Evolutionary conservation across 2,329 filamentous ascomycete species (phyloP).

Genomic region (Cladosporium sp.): DNA sequence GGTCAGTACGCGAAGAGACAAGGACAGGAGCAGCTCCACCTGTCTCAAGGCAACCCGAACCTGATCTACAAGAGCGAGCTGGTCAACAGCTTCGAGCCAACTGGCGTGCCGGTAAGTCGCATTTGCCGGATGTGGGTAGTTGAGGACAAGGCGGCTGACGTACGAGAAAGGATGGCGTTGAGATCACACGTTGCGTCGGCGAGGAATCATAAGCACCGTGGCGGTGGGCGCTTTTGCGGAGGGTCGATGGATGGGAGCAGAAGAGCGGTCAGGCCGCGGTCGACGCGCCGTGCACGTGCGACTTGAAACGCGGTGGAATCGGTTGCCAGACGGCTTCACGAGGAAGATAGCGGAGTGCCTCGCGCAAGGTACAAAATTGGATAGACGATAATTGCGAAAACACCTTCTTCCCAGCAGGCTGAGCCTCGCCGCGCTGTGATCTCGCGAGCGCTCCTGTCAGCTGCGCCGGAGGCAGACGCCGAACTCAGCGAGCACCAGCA

Average conservation of each 20-base stretch:
- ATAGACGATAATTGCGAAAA: no score
- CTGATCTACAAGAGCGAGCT: slow-evolving; percentile 61
- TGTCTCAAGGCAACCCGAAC: slow-evolving; percentile 53
- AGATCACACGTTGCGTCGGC: slow-evolving; percentile 55
- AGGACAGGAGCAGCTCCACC: slow-evolving; percentile 39
- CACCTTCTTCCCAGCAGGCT: no score
- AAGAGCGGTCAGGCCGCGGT: neutral
- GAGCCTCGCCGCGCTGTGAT: no score
- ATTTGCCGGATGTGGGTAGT: neutral
- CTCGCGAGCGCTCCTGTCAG: no score
- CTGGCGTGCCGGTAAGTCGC: slow-evolving; percentile 55
- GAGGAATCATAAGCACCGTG: slow-evolving; percentile 3
- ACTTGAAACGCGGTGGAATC: no score
- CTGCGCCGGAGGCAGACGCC: neutral
- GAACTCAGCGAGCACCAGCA: neutral
- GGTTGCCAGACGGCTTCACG: no score
- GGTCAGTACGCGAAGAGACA: slow-evolving; percentile 45
- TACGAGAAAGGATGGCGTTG: slow-evolving; percentile 55
- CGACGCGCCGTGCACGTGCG: no score
- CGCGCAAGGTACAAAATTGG: no score
- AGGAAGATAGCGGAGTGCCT: no score
- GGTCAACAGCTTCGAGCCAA: slow-evolving; percentile 61
- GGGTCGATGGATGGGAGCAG: neutral
- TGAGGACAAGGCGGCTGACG: slow-evolving; percentile 12
- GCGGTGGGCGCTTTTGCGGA: no score